These are phyloP conservation scores for Mycena albidolilacea DNA, from an alignment of 768 basidiomycete genomes.

Conservation along the genomic window DNA sequence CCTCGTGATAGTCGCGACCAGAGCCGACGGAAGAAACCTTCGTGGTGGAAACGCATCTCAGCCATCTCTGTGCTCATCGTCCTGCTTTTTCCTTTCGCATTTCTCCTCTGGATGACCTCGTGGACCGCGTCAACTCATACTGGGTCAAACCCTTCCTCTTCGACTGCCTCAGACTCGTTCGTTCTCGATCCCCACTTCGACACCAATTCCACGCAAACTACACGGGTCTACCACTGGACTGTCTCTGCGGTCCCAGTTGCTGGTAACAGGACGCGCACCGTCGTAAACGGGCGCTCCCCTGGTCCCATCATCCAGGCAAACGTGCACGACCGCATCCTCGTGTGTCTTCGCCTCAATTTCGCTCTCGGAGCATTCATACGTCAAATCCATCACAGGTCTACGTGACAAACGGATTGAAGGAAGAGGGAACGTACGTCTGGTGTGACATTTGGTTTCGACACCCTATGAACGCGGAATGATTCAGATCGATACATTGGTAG, in stretches of 20 bases:
- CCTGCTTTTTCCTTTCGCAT: too few species aligned
- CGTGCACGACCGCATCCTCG: slow-evolving; percentile 51
- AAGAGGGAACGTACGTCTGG: slow-evolving; percentile 47
- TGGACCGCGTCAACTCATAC: too few species aligned
- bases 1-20: too few species aligned
- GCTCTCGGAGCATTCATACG: too few species aligned
- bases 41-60: too few species aligned
- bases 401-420: slow-evolving; percentile 51
- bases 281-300: slow-evolving; percentile 62
- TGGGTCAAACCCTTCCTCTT: too few species aligned
- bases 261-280: slow-evolving; percentile 59
- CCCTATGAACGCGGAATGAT: not conserved
- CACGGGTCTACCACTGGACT: slow-evolving; percentile 59
- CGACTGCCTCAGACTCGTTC: not conserved
- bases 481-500: slow-evolving; percentile 50
- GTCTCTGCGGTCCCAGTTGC: slow-evolving; percentile 54
- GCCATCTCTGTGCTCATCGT: too few species aligned
- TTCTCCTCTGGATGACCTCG: too few species aligned
- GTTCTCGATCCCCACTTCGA: slow-evolving; percentile 46
- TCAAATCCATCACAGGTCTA: slow-evolving; percentile 26
- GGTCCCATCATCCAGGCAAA: slow-evolving; percentile 57
- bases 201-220: slow-evolving; percentile 49
- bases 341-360: too few species aligned
- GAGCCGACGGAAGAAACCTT: too few species aligned
- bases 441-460: too few species aligned